These are phyloP conservation scores for Aureobasidium sp. DNA, from an alignment of 2,329 filamentous ascomycete species.

Conservation along the genomic window DNA sequence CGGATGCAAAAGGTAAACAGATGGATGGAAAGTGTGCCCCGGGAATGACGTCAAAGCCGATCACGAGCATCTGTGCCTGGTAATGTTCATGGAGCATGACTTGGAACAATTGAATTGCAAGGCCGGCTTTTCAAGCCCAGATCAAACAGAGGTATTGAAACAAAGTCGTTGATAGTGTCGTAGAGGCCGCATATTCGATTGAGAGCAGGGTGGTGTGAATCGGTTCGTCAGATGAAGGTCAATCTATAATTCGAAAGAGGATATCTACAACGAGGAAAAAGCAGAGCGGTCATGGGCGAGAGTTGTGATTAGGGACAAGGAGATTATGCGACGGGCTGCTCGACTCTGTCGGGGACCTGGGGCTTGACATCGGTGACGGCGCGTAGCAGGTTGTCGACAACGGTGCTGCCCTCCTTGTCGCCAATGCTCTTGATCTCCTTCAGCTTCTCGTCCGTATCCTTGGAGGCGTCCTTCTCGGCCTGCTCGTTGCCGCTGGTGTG, in stretches of 20 bases:
- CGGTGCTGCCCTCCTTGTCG: conserved; percentile 68
- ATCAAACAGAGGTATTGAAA: neutral
- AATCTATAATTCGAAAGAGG: conserved; percentile 16
- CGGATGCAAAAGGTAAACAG: neutral
- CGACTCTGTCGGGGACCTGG: conserved; percentile 47
- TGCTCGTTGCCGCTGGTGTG: conserved; percentile 85
- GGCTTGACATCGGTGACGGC: conserved; percentile 83
- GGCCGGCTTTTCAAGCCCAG: too few relatives aligned
- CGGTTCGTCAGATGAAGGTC: conserved; percentile 1
- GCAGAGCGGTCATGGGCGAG: neutral
- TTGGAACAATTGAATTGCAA: neutral
- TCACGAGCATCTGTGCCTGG: neutral
- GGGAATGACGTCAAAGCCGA: conserved; percentile 7
- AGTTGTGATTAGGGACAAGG: neutral
- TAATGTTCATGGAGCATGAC: neutral
- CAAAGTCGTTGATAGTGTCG: neutral
- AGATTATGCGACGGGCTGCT: conserved; percentile 25
- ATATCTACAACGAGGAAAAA: conserved; percentile 17
- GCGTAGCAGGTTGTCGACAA: conserved; percentile 74
- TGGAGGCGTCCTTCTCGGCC: conserved; percentile 63
- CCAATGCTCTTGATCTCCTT: conserved; percentile 75
- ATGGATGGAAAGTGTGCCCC: conserved; percentile 3
- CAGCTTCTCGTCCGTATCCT: conserved; percentile 74
- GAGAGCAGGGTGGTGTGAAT: neutral
- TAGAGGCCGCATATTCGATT: neutral